Base-by-base conservation (phyloP, 345 rosid genomes). In the Syzygium aqueum region DNA sequence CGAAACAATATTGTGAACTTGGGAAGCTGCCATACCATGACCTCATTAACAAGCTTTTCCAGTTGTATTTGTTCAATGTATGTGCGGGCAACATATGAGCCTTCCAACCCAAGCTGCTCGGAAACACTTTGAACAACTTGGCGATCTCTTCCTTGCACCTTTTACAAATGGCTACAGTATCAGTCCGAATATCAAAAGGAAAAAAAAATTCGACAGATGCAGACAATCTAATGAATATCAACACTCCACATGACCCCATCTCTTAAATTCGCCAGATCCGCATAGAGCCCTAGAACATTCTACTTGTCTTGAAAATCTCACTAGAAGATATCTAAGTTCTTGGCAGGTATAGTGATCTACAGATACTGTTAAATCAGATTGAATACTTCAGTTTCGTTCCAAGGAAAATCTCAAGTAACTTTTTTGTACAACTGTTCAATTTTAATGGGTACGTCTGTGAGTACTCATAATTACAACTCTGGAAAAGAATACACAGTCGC, bases 81-180 rank as follows among this genome's bases (percentile, higher is more conserved):
- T 65, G 99, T 95, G 14, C 98, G 97, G 43, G 99, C 94, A 90
- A 92, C 89, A 89, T 90, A 96, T 23, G 98, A 95, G 43, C 97
- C 98, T 91, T 95, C 97, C 93, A 96, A 85, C 63, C 95, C 97
- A 65, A 95, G 96, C 93, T 92, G 94, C 90, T 94, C 93, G 43
- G 99, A 98, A 88, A 92, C 92, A 87, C 78, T 67, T 92, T 90
- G 92, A 85, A 98, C 97, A 54, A 85, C 88, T 86, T 89, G 85
- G 56, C 99, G 94, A 86, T 98, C 99, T 92, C 91, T 95, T 90
- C 99, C 99, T 94, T 98, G 99, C 86, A 98, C 99, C 99, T 98
- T 89, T 90, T 77, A 91, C 23, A 22, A 77, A 87, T 46, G 73
- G 21, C 87, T 40, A 86, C 86, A 88, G 53, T 28, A n/a, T 87